Evolutionary conservation across 345 rosid genomes (phyloP), one percentile per base, ranked within the genome.

Genomic region (Microthlaspi erraticum): DNA sequence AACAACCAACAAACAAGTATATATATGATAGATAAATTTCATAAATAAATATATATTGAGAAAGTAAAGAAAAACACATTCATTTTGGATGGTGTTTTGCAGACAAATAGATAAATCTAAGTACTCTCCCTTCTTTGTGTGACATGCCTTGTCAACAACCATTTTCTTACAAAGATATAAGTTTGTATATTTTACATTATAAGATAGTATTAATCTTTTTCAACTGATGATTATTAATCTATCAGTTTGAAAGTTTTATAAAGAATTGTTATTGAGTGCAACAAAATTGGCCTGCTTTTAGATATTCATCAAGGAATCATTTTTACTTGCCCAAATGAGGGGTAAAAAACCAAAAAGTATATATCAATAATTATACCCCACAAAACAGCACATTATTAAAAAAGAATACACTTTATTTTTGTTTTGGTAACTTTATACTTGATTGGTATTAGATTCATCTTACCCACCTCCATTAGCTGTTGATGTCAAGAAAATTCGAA

Each of bases 381-480:
- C 79, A 75, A 62, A 68, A 68, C 51, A 75, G 78, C 68, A 74
- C 60, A 67, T 66, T 73, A 42, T 66, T 33, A 60, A 51, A 18
- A 51, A 74, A 67, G 69, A 60, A 75, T 68, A 75, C 68, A 75
- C 78, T 68, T 75, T 67, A 51, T 34, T 74, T 68, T 31, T 60
- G 43, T 53, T 55, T 74, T 67, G 3, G 23, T 39, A 68, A 44
- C 78, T 68, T 75, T 68, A 68, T 75, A 68, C 74, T 75, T 75
- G 74, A 75, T 75, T 75, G 78, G 78, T 61, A 75, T 75, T 60
- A 75, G 78, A 75, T 75, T 75, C 64, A 75, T 60, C 78, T 68
- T 68, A 68, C 74, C 78, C 74, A 75, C 78, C 69, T 68, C 78
- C 78, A 75, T 75, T 68, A 68, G 57, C 51, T 34, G 42, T 67